Conservation (phyloP, 345 rosid species). For the Populus alba region DNA sequence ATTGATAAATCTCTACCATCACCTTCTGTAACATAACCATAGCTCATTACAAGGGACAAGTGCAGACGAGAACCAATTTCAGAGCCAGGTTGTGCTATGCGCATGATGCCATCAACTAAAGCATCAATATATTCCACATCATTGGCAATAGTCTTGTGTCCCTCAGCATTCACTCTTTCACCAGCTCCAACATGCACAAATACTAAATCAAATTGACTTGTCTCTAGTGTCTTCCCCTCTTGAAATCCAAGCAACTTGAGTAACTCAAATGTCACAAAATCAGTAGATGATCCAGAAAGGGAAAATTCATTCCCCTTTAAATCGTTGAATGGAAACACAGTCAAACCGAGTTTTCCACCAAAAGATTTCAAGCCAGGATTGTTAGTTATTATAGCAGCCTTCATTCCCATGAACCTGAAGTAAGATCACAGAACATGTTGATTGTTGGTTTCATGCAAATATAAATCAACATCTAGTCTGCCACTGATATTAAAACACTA, state of each 20-base stretch:
- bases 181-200: constrained; percentile 60
- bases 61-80: constrained; percentile 59
- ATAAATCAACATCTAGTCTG: not conserved
- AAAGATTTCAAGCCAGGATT: constrained; percentile 47
- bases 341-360: constrained; percentile 49
- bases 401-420: constrained; percentile 82
- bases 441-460: not conserved
- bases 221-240: constrained; percentile 48
- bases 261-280: constrained; percentile 35
- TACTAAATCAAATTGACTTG: constrained; percentile 58
- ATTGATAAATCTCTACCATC: constrained; percentile 41
- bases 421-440: constrained; percentile 2
- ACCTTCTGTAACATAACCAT: constrained; percentile 46
- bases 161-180: constrained; percentile 22
- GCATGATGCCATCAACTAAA: constrained; percentile 50
- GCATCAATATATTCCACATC: constrained; percentile 43
- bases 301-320: constrained; percentile 30
- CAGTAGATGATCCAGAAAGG: constrained; percentile 20
- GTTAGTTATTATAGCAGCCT: constrained; percentile 60
- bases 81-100: constrained; percentile 51
- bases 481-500: not conserved
- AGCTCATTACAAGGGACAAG: constrained; percentile 74
- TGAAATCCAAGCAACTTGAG: constrained; percentile 68
- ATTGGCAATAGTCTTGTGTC: constrained; percentile 15
- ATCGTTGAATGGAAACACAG: constrained; percentile 37